Base-by-base conservation (phyloP, 768 basidiomycete species). In the Leucogyrophana mollusca region DNA sequence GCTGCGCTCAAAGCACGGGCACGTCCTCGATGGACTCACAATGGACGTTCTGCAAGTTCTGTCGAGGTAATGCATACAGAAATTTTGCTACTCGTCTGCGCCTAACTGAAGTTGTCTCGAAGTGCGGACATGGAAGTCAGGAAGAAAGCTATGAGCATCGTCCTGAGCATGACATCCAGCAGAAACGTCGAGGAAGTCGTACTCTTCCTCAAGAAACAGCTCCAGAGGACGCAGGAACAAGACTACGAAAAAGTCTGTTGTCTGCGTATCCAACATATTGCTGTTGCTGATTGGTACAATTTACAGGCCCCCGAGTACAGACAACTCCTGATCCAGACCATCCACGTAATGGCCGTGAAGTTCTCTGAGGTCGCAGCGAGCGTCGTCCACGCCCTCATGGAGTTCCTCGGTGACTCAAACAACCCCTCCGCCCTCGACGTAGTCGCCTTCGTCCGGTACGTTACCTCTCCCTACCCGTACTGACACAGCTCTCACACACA, bases 151-250 rank as follows among this genome's bases (percentile, higher is more conserved):
- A 83, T 95, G 50, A 76, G 72, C 46, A 90, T 97, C 51, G 91
- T 93, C 10, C 69, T 98, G 44, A 90, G 84, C 64, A 91, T 98
- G 88, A 90, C 93, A 0, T 87, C 90, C 13, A 90, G 89, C 56
- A 74, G 94, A 41, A 99, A 96, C 53, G 93, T 97, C 11, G 96
- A 98, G 60, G 96, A 98, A 41, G 92, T 98, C 1, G 94, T 95
- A 1, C 62, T 88, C 3, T 95, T 96, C 80, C 75, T 99, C 58
- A 98, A 98, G 78, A 99, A 98, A 67, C 94, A 98, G 60, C 75
- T 99, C n/a, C 82, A 89, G 57, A 85, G 83, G 62, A 98, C 95
- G 0, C 83, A 96, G 55, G 94, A 95, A 55, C 78, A 84, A 34
- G 90, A 94, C 46, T 90, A 85, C 51, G 95, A 98, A 64, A 97